Evolutionary conservation across 2,329 filamentous ascomycete genomes (phyloP).

Genomic region (Mollisia scopiformis): DNA sequence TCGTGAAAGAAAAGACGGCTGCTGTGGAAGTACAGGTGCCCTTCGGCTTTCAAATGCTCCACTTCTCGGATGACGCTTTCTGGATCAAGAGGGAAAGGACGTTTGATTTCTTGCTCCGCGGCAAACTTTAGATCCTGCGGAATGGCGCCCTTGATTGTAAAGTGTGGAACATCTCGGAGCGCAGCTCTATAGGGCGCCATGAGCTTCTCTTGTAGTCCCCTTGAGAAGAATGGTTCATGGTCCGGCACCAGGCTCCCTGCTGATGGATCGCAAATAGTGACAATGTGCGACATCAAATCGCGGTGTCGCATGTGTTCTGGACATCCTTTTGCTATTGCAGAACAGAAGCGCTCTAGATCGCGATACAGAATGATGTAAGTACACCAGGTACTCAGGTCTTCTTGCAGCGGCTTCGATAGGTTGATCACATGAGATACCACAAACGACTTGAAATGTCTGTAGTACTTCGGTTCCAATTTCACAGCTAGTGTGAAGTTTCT

Average conservation of each 20-base stretch:
- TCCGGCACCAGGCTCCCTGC: background rate
- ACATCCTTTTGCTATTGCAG: background rate
- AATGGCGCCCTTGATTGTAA: conserved; percentile 1
- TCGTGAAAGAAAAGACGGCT: no score
- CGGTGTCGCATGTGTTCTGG: background rate
- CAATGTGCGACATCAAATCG: background rate
- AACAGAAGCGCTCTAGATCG: background rate
- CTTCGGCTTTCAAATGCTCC: background rate
- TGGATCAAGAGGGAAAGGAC: background rate
- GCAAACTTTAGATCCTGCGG: background rate
- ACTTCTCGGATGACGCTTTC: background rate
- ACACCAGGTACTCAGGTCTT: background rate
- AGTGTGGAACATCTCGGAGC: background rate
- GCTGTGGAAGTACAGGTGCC: background rate
- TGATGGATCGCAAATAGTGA: background rate
- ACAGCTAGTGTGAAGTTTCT: background rate
- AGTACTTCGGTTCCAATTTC: background rate
- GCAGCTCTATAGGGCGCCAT: background rate
- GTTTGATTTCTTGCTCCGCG: background rate
- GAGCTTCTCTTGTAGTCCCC: conserved; percentile 2
- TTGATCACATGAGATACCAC: background rate
- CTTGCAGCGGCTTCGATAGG: background rate
- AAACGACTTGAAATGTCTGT: background rate
- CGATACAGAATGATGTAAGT: background rate
- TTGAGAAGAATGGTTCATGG: background rate